A percentile compares a stretch with the other conserved stretches of the same genome.
Evolutionary conservation across 805 yeast genomes (phyloP).

Genomic region (Nematodospora valgi): DNA sequence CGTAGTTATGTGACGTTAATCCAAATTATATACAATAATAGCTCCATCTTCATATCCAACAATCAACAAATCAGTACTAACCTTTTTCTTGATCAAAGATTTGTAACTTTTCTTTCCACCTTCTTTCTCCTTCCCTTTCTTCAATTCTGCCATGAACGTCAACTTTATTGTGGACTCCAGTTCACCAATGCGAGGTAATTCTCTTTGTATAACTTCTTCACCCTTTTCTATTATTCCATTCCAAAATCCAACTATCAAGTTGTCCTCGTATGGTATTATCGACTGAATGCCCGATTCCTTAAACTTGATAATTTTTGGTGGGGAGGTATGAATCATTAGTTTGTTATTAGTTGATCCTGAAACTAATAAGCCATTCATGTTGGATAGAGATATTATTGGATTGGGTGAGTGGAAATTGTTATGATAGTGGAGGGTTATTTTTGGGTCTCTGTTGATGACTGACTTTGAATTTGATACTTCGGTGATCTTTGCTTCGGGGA

Average conservation of each 20-base stretch:
- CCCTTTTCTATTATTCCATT: constrained; percentile 33
- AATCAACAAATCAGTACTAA: constrained; percentile 13
- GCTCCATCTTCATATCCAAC: constrained; percentile 58
- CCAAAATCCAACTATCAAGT: constrained; percentile 43
- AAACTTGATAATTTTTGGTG: constrained; percentile 8
- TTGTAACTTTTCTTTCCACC: background rate
- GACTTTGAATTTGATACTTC: constrained; percentile 3
- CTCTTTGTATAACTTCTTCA: constrained; percentile 3
- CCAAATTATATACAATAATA: constrained; percentile 34
- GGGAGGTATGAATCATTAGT: constrained; percentile 14
- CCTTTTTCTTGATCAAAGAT: constrained; percentile 5
- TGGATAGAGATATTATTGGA: constrained; percentile 48
- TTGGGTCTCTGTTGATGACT: constrained; percentile 25
- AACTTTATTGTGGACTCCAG: constrained; percentile 4
- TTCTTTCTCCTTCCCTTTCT: background rate
- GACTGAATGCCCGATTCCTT: constrained; percentile 20
- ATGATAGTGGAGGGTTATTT: constrained; percentile 15
- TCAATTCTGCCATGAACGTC: constrained; percentile 5
- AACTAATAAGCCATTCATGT: constrained; percentile 26
- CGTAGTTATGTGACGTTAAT: no score
- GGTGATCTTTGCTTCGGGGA: background rate
- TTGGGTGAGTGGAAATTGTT: constrained; percentile 46
- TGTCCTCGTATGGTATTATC: constrained; percentile 18
- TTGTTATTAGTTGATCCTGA: constrained; percentile 50
- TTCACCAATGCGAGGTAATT: constrained; percentile 6